phyloP scores from a whole-genome alignment of 495 filamentous ascomycete genomes.

The Amniculicola lignicola region DNA sequence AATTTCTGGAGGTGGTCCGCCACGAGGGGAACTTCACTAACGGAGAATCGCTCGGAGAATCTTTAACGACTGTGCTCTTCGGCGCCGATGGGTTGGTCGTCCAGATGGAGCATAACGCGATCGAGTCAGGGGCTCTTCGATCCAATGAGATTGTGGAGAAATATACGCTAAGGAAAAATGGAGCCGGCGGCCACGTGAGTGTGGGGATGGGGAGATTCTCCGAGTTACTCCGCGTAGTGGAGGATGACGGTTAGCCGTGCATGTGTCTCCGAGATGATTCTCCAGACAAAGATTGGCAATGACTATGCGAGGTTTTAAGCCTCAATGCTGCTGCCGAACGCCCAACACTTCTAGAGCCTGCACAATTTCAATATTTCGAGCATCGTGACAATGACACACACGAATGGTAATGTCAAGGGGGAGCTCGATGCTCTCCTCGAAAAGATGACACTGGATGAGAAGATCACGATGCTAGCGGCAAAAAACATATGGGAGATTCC shows the following conservation, averaged over 20 bases:
- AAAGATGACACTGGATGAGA: slow-evolving; percentile 3
- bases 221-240: slow-evolving; percentile 1
- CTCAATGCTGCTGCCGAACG: too few relatives aligned
- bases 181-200: background rate
- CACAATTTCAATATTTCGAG: background rate
- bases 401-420: background rate
- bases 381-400: background rate
- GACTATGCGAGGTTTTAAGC: too few relatives aligned
- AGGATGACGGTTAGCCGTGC: too few relatives aligned
- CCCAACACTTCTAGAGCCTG: background rate
- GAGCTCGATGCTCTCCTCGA: background rate
- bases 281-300: too few relatives aligned
- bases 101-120: too few relatives aligned
- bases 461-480: slow-evolving; percentile 2
- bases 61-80: background rate
- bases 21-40: too few relatives aligned
- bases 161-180: background rate
- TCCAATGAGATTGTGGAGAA: too few relatives aligned
- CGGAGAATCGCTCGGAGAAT: slow-evolving; percentile 9
- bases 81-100: too few relatives aligned
- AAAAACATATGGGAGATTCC: slow-evolving; percentile 3
- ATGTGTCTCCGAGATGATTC: too few relatives aligned
- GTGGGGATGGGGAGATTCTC: background rate
- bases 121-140: too few relatives aligned
- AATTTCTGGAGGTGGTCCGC: too few relatives aligned